Evolutionary conservation across 1,284 basidiomycete genomes (phyloP).

Genomic region (Leccinum griseonigrum): DNA sequence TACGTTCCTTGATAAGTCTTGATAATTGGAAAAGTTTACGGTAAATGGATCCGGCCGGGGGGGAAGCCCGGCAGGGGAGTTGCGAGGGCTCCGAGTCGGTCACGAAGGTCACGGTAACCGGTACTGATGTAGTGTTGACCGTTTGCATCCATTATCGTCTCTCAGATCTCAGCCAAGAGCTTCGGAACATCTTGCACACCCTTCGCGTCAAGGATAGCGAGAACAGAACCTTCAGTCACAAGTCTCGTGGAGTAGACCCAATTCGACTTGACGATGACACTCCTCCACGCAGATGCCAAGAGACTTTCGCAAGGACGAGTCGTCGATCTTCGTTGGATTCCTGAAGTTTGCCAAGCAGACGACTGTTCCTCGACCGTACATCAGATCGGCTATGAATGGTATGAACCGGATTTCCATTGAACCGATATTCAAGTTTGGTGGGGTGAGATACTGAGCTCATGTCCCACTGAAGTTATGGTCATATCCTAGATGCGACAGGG

Average conservation of each 20-base stretch:
- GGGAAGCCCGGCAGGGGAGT: neutral
- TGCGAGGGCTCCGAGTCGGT: neutral
- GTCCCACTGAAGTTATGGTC: neutral
- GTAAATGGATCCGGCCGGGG: too few species aligned
- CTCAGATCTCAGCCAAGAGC: neutral
- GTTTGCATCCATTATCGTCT: neutral
- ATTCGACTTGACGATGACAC: neutral
- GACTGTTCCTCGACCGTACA: neutral
- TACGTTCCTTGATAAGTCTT: neutral
- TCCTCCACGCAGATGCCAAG: neutral
- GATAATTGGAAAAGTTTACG: too few species aligned
- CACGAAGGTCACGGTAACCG: too few species aligned
- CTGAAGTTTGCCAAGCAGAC: neutral
- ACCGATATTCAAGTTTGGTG: neutral
- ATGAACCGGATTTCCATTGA: neutral
- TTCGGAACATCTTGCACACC: neutral
- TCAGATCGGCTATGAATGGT: neutral
- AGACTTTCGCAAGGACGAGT: neutral
- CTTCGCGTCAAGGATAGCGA: neutral
- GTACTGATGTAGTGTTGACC: neutral
- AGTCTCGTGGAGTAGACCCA: neutral
- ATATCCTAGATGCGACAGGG: neutral
- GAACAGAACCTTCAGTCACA: neutral
- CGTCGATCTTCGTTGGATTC: neutral
- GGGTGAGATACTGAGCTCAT: neutral